These are phyloP conservation scores for Exophiala sideris DNA, from an alignment of 2,329 filamentous ascomycete genomes.

Conservation along the genomic window DNA sequence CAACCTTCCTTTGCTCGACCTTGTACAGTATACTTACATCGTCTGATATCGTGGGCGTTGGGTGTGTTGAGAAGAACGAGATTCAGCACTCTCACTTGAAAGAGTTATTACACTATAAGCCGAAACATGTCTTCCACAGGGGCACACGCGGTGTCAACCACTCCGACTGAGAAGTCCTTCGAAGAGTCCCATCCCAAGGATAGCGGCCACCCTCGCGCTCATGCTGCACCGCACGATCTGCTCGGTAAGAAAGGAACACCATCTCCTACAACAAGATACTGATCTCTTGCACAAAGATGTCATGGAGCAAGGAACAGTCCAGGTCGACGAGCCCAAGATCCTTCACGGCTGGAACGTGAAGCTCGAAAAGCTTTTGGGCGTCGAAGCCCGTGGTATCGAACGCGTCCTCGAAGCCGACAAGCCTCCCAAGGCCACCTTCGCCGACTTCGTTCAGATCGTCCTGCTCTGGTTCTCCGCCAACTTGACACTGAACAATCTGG, in stretches of 20 bases:
- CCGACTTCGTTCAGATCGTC: conserved; percentile 30
- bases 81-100: neutral
- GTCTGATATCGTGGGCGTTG: too few species aligned
- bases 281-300: neutral
- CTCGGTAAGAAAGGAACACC: neutral
- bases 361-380: neutral
- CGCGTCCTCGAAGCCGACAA: neutral
- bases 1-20: too few species aligned
- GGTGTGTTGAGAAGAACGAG: too few species aligned
- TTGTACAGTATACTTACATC: too few species aligned
- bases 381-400: conserved; percentile 1
- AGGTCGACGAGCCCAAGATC: conserved; percentile 2
- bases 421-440: neutral
- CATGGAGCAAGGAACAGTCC: neutral
- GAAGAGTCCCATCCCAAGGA: neutral
- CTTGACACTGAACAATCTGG: conserved; percentile 41
- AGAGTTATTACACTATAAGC: neutral
- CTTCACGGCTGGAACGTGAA: neutral
- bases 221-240: neutral
- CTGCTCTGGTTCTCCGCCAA: conserved; percentile 41
- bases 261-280: neutral
- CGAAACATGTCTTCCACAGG: neutral
- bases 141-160: neutral
- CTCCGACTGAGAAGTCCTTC: neutral
- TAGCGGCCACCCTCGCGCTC: neutral